Base-by-base conservation (phyloP, 2,329 filamentous ascomycete genomes). In the Venturia effusa region DNA sequence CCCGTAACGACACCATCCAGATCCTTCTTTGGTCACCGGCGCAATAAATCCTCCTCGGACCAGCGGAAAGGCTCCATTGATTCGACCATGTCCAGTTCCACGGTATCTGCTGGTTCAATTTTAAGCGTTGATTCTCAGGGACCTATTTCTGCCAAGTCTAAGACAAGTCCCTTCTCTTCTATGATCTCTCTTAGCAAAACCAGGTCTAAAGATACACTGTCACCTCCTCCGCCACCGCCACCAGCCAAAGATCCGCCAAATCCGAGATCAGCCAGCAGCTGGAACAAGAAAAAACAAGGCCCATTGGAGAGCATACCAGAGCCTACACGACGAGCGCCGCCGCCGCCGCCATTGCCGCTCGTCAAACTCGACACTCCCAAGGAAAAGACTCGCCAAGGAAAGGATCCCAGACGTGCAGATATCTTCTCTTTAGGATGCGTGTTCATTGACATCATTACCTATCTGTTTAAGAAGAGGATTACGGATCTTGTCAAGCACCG, bases 381-480 rank as follows among this genome's bases (percentile, higher is more conserved):
- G 66, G 70, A 32, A 67, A 57, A 34, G 30, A 61, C 37, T 32
- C 17, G 32, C 32, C 37, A 64, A 22, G 60, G 34, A 34, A 37
- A 15, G 15, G 62, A 59, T 37, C 15, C n/a, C n/a, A 41, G 40
- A 8, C 43, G 37, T 22, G 37, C 37, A 19, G 89, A 92, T 71
- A 78, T 92, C 24, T 92, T 88, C 74, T 89, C 87, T 3, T 78
- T 91, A 1, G 88, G 84, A 11, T 89, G 88, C 71, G 80, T 91
- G 61, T 88, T 88, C 66, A 77, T 91, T 19, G 88, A 92, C 67
- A 81, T 92, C 37, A 71, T 91, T 24, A 85, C 85, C 27, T 85
- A 89, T 69, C 77, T 89, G 64, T 74, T 90, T 66, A 89, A 89
- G 72, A 85, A 86, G 68, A 84, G 85, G 62, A 80, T 83, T 0